A percentile compares a stretch with the other conserved stretches of the same genome.
phyloP scores from a whole-genome alignment of 1,284 basidiomycete genomes.

The Sanguinoderma infundibulare region DNA sequence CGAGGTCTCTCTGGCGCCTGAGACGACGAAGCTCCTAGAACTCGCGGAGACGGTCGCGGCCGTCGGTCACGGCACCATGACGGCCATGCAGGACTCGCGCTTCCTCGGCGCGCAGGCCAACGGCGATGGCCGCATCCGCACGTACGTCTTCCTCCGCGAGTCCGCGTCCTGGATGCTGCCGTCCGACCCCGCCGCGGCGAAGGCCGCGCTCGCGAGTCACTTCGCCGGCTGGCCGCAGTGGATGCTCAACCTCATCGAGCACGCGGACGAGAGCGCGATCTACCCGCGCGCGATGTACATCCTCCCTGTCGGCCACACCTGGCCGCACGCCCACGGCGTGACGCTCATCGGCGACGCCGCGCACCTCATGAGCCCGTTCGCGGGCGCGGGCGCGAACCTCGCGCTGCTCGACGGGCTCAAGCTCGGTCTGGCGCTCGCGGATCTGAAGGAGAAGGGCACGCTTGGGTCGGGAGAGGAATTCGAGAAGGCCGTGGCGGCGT shows the following conservation, averaged over 20 bases:
- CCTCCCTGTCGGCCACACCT: not conserved
- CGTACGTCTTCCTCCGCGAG: not conserved
- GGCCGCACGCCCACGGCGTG: not conserved
- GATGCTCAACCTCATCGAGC: not conserved
- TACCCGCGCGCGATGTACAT: not conserved
- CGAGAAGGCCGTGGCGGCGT: not conserved
- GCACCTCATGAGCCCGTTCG: too few relatives aligned
- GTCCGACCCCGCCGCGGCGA: not conserved
- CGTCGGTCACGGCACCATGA: not conserved
- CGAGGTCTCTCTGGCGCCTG: not conserved
- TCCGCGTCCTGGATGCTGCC: not conserved
- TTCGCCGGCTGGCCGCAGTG: not conserved
- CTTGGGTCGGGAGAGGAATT: not conserved
- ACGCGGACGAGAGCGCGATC: not conserved
- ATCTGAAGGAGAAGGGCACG: not conserved
- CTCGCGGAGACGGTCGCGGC: not conserved
- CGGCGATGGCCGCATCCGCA: not conserved
- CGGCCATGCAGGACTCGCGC: not conserved
- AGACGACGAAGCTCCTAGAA: not conserved
- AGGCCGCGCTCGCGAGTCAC: not conserved
- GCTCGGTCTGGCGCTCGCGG: not conserved
- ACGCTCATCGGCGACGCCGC: too few relatives aligned
- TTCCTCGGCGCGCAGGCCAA: not conserved
- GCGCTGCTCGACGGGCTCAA: conserved; percentile 1
- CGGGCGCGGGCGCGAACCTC: not conserved